Conservation (phyloP, 192 early-diverging fungal species). For the Entomortierella chlamydospora region DNA sequence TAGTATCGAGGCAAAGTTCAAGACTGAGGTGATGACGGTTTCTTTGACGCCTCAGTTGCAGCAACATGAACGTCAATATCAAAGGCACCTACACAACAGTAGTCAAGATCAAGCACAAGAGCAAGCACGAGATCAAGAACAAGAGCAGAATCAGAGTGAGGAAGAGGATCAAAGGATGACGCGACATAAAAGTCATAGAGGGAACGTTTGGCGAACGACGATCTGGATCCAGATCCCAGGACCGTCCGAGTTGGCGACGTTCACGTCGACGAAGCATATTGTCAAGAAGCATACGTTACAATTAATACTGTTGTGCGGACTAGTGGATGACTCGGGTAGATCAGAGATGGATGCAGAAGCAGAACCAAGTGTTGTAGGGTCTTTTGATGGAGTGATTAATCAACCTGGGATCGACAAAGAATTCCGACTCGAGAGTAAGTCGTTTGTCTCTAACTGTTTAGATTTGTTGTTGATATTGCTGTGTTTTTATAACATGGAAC, state of each 20-base stretch:
- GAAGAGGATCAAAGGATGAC: neutral
- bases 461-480: neutral
- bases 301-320: constrained; percentile 37
- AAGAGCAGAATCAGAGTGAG: neutral
- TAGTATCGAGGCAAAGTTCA: constrained; percentile 42
- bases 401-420: constrained; percentile 32
- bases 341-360: neutral
- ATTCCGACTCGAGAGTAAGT: constrained; percentile 54
- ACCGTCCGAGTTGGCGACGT: constrained; percentile 22
- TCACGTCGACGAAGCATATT: constrained; percentile 41
- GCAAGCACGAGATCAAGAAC: neutral
- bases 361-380: neutral
- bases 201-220: constrained; percentile 27
- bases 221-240: constrained; percentile 39
- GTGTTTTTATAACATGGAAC: neutral
- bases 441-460: no score
- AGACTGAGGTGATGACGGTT: constrained; percentile 21
- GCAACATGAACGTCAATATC: constrained; percentile 21
- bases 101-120: neutral
- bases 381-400: neutral
- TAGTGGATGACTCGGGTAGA: neutral
- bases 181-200: neutral
- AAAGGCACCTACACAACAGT: neutral
- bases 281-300: constrained; percentile 30
- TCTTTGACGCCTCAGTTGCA: constrained; percentile 20